A percentile compares a stretch with the other conserved stretches of the same genome.
Evolutionary conservation across 306 rosid species (phyloP).

Genomic region (Canavalia ensiformis): DNA sequence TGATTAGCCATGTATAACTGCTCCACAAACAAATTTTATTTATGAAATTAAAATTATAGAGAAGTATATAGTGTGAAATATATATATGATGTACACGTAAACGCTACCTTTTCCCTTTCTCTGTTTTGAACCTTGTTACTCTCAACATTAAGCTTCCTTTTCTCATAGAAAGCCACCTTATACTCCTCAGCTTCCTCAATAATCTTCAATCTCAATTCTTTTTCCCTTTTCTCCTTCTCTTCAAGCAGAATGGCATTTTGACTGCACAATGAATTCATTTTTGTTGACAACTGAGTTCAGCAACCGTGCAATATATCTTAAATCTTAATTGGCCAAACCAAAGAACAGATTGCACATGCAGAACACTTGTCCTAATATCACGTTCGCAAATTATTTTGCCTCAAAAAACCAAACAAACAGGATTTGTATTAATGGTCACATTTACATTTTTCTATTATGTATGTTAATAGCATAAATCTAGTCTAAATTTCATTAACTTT

Average conservation of each 20-base stretch:
- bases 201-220: constrained; percentile 80
- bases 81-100: background rate
- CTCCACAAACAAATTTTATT: constrained; percentile 41
- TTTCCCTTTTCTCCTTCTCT: constrained; percentile 93
- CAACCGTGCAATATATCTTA: constrained; percentile 19
- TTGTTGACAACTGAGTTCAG: constrained; percentile 33
- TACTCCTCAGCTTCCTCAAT: constrained; percentile 96
- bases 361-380: constrained; percentile 17
- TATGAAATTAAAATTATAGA: constrained; percentile 30
- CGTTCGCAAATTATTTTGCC: constrained; percentile 33
- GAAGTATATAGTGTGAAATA: background rate
- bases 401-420: constrained; percentile 11
- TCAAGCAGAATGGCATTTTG: constrained; percentile 86
- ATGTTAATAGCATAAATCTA: background rate
- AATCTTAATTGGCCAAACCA: constrained; percentile 20
- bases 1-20: constrained; percentile 78
- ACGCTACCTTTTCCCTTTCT: constrained; percentile 92
- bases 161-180: constrained; percentile 84
- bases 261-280: constrained; percentile 59
- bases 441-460: background rate
- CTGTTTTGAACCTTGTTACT: constrained; percentile 78
- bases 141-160: constrained; percentile 86
- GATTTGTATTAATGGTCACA: constrained; percentile 6
- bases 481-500: background rate
- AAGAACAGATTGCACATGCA: constrained; percentile 39